Evolutionary conservation across 2,329 filamentous ascomycete species (phyloP), one percentile per base, ranked within the genome.

Genomic region (Fusarium lateritium): DNA sequence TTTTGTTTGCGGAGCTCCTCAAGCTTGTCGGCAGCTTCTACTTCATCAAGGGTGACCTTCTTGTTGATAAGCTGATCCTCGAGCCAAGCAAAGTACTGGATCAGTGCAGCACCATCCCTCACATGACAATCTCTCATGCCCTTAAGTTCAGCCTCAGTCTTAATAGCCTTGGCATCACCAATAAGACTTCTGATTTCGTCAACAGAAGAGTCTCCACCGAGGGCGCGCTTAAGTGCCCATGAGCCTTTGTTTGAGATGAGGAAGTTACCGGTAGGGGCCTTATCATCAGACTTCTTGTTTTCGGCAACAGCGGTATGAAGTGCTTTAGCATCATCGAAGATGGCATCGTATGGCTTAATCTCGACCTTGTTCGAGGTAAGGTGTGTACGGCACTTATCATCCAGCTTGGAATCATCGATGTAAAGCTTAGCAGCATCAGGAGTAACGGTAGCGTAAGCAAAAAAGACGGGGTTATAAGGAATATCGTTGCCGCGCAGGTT

Each of bases 391-490:
- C 89, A 91, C 49, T 92, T 88, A 5, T 86, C 81, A 34, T 86
- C 89, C 28, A 98, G 81, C 79, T 98, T 97, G 15, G 88, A 86
- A 14, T 90, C 87, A 75, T 98, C 92, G 61, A 98, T 84, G 76
- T 98, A 99, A 7, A 99, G 85, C 2, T 90, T 94, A 24, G 91
- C 93, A 3, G 88, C 84, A 13, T 85, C 90, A 3, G 90, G 89
- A 3, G 96, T 98, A 67, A 99, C 84, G 42, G 96, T 87, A 44
- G 95, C 95, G 76, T 98, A 99, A 17, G 95, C 96, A 81, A 98
- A 98, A 84, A 99, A 98, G 50, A 99, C 96, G 0, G 96, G 96
- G 77, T 99, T 99, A 83, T 96, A 99, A 0, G 94, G 93, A 70
- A 99, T 98, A 77, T 98, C 96, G 78, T 87, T 96, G 73, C 96